phyloP scores from a whole-genome alignment of 139 green algal genomes.

The Tetraselmis striata region DNA sequence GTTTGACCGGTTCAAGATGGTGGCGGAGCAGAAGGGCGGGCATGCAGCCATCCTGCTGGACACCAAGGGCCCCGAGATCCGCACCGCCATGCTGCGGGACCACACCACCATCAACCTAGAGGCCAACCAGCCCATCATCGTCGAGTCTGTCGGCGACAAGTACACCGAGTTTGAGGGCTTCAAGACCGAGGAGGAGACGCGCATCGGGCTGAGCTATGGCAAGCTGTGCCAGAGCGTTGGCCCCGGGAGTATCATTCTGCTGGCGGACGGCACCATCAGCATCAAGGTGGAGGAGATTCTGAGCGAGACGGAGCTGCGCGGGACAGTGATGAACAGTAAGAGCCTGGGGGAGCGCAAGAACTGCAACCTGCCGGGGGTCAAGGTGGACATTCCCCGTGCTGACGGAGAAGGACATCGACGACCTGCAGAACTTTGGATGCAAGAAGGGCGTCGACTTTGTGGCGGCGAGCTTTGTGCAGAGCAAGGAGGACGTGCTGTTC shows the following conservation, averaged over 20 bases:
- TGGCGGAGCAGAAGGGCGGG: background rate
- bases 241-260: constrained; percentile 48
- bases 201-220: constrained; percentile 21
- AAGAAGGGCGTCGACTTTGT: constrained; percentile 45
- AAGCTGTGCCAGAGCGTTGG: constrained; percentile 24
- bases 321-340: constrained; percentile 34
- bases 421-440: constrained; percentile 41
- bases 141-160: constrained; percentile 31
- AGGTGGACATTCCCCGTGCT: constrained; percentile 40
- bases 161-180: constrained; percentile 26
- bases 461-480: constrained; percentile 52
- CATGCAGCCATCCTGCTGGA: constrained; percentile 41
- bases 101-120: constrained; percentile 24
- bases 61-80: constrained; percentile 55
- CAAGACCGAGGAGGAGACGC: constrained; percentile 26
- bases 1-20: constrained; percentile 21
- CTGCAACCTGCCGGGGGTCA: constrained; percentile 66
- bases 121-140: constrained; percentile 31
- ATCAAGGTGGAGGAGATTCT: constrained; percentile 46
- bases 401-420: constrained; percentile 37
- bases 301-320: constrained; percentile 33
- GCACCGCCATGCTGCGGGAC: constrained; percentile 45
- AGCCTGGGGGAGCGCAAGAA: constrained; percentile 72
- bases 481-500: constrained; percentile 43
- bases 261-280: constrained; percentile 53